phyloP scores from a whole-genome alignment of 257 asterid genomes.

The Nicotiana benthamiana region DNA sequence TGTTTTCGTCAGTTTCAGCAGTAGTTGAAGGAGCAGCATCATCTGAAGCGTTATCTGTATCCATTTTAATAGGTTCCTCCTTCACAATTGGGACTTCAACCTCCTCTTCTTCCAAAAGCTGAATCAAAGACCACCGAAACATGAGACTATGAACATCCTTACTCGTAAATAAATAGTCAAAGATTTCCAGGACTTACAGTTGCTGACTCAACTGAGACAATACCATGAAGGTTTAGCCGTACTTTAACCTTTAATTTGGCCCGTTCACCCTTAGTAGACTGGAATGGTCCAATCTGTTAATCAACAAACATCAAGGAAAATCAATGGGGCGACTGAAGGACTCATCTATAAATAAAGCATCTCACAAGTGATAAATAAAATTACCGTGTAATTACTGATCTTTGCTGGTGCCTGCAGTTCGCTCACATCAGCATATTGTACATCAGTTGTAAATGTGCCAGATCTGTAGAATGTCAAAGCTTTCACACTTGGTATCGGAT shows the following conservation, averaged over 20 bases:
- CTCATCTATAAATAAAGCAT: not conserved
- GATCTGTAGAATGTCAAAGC: constrained; percentile 82
- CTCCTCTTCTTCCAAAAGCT: constrained; percentile 96
- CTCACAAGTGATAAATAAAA: not conserved
- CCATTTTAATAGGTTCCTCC: constrained; percentile 73
- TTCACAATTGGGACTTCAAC: constrained; percentile 55
- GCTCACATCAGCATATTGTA: constrained; percentile 63
- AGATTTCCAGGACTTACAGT: constrained; percentile 34
- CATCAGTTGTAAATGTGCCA: constrained; percentile 60
- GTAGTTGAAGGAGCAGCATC: constrained; percentile 37
- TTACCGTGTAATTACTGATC: constrained; percentile 86
- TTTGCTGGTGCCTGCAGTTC: constrained; percentile 72
- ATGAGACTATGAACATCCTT: not conserved
- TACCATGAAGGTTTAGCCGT: constrained; percentile 78
- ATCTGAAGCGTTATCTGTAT: constrained; percentile 32
- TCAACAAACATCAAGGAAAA: not conserved
- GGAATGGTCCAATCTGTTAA: constrained; percentile 85
- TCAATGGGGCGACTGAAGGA: not conserved
- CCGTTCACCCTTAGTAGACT: constrained; percentile 45
- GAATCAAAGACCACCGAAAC: not conserved
- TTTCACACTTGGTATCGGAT: constrained; percentile 82
- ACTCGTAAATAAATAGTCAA: not conserved
- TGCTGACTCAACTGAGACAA: constrained; percentile 72
- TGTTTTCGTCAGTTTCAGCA: constrained; percentile 44
- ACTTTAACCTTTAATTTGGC: constrained; percentile 72